Conservation (phyloP, 2,329 filamentous ascomycete species). For the Sclerotinia glacialis region DNA sequence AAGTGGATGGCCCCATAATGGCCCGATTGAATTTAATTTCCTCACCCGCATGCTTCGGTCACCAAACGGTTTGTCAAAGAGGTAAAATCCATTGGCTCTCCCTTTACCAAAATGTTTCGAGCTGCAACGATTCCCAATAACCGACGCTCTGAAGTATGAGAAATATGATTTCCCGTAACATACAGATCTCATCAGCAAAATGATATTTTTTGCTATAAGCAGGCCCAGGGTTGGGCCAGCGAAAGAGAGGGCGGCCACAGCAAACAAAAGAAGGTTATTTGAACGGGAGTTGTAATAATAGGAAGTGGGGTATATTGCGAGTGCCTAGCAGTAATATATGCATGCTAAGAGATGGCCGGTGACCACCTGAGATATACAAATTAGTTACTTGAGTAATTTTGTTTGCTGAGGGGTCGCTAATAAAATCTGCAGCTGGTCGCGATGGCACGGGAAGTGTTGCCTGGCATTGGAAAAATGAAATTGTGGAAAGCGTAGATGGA, state of each 20-base stretch:
- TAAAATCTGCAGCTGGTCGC: not conserved
- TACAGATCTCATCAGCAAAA: not conserved
- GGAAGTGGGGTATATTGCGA: not conserved
- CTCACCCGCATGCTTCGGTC: not conserved
- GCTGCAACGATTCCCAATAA: not conserved
- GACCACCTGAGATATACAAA: constrained; percentile 1
- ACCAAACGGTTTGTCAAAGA: not conserved
- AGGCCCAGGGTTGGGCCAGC: not conserved
- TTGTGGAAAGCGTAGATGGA: not conserved
- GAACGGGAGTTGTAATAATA: not conserved
- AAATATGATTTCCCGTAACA: not conserved
- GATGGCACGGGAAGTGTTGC: not conserved
- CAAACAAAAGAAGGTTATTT: not conserved
- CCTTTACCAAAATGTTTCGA: not conserved
- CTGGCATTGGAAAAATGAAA: too few relatives aligned
- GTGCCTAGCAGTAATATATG: not conserved
- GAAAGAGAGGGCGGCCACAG: too few relatives aligned
- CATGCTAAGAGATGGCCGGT: not conserved
- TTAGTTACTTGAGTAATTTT: not conserved
- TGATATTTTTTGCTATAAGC: not conserved
- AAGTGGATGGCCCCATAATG: not conserved
- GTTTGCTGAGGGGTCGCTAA: too few relatives aligned
- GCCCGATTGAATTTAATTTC: not conserved
- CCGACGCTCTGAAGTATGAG: not conserved
- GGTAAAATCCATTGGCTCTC: not conserved